Evolutionary conservation across 2,329 filamentous ascomycete species (phyloP).

Genomic region (Ilyonectria sp.): DNA sequence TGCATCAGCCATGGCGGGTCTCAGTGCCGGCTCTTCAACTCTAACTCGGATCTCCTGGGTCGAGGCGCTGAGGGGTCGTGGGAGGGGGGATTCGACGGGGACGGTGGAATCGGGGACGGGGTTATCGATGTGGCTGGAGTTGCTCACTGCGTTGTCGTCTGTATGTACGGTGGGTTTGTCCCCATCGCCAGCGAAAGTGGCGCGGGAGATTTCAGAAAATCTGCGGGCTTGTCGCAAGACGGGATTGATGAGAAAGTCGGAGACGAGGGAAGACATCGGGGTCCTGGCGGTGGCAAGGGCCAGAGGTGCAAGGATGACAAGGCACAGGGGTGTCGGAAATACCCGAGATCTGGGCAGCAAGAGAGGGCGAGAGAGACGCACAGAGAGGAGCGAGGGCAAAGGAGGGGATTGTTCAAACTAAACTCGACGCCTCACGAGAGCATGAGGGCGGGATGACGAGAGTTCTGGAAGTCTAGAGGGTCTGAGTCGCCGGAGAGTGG

Average conservation of each 20-base stretch:
- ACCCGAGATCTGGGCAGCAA: slow-evolving; percentile 7
- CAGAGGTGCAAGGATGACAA: slow-evolving; percentile 11
- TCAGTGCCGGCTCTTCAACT: slow-evolving; percentile 48
- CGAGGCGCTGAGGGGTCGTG: slow-evolving; percentile 52
- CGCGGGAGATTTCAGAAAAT: slow-evolving; percentile 68
- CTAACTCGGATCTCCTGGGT: slow-evolving; percentile 54
- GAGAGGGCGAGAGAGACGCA: slow-evolving; percentile 17
- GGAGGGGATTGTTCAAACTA: slow-evolving; percentile 22
- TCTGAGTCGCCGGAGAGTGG: slow-evolving; percentile 31
- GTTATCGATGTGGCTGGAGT: slow-evolving; percentile 43
- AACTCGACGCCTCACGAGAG: slow-evolving; percentile 24
- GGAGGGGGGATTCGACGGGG: slow-evolving; percentile 45
- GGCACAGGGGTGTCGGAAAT: not conserved
- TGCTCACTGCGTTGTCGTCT: slow-evolving; percentile 41
- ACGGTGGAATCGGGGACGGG: slow-evolving; percentile 39
- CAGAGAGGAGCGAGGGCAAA: slow-evolving; percentile 1
- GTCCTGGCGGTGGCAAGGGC: slow-evolving; percentile 36
- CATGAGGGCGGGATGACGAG: slow-evolving; percentile 42
- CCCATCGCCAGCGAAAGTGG: slow-evolving; percentile 55
- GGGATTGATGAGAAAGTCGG: slow-evolving; percentile 77
- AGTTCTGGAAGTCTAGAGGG: slow-evolving; percentile 35
- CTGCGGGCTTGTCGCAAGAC: slow-evolving; percentile 77
- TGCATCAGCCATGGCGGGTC: slow-evolving; percentile 40
- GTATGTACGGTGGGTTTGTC: slow-evolving; percentile 45
- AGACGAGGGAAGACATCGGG: slow-evolving; percentile 74